Evolutionary conservation across 2,329 filamentous ascomycete species (phyloP).

Genomic region (Tolypocladium pustulatum): DNA sequence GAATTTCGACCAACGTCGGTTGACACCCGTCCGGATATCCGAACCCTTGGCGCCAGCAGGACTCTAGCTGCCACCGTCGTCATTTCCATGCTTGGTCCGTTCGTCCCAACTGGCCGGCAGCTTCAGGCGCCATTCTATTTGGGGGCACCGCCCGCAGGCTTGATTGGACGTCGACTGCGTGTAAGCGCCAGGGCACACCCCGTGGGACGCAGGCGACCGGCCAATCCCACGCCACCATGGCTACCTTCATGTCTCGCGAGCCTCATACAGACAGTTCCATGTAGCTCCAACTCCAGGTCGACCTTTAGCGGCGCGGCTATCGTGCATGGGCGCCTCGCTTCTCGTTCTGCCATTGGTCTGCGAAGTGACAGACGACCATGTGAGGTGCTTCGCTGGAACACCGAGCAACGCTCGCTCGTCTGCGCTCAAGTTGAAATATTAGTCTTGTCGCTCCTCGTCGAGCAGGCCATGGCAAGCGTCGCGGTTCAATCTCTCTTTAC

Average conservation of each 20-base stretch:
- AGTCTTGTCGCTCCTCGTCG: not conserved
- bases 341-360: not conserved
- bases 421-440: not conserved
- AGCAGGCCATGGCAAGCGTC: not conserved
- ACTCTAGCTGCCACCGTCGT: not conserved
- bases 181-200: conserved; percentile 3
- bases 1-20: not conserved
- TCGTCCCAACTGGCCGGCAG: not conserved
- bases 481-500: conserved; percentile 1
- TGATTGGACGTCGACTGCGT: conserved; percentile 3
- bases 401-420: not conserved
- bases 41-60: not conserved
- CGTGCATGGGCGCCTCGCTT: conserved; percentile 13
- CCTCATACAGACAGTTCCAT: not conserved
- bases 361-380: not conserved
- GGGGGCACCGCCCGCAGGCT: not conserved
- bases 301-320: conserved; percentile 10
- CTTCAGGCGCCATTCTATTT: not conserved
- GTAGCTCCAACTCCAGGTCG: not conserved
- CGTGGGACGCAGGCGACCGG: not conserved
- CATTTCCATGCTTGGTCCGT: too few species aligned
- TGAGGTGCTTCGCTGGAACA: not conserved
- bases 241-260: not conserved
- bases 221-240: not conserved
- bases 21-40: not conserved